Evolutionary conservation across 2,329 filamentous ascomycete genomes (phyloP), one percentile per base, ranked within the genome.

Genomic region (Pseudocercospora vitis): DNA sequence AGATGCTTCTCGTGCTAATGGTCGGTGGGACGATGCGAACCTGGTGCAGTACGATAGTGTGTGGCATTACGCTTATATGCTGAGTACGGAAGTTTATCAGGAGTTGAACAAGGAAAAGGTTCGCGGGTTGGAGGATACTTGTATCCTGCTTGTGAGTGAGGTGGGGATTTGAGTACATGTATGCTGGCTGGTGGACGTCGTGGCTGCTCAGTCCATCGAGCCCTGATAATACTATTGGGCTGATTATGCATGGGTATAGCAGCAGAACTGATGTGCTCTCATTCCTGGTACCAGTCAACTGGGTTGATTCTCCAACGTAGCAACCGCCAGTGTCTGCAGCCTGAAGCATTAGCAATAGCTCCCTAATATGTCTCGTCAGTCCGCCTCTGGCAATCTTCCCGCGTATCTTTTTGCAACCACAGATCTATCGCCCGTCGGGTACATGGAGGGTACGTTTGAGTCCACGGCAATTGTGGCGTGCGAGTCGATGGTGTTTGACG

Each of bases 21-120:
- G 33, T 4, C 32, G 14, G 29, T 53, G 33, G 45, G 29, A 59
- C 12, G 57, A 61, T 48, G 49, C 53, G 1, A 61, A 61, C 42
- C 23, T 59, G 50, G 53, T 56, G 33, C 57, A 61, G 42, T 61
- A 61, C 33, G 57, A 61, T 21, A 61, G 50, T 14, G 39, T 61
- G 6, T 56, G 50, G 46, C 59, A 59, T 16, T 61, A 59, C 35
- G 57, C 59, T 12, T 55, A 56, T 23, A 61, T 61, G 59, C 46
- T 61, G 11, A 53, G 50, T 4, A 59, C 57, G 31, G 50, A 47
- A 12, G 50, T 54, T 12, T 59, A 61, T 21, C 35, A 54, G 37
- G 33, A 40, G 9, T 28, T 61, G 52, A 61, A 61, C 26, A 42
- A 52, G 39, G 37, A 54, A 35, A 61, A 59, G 35, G 44, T 61